Base-by-base conservation (phyloP, 176 grass and related monocot genomes). In the Lolium multiflorum region DNA sequence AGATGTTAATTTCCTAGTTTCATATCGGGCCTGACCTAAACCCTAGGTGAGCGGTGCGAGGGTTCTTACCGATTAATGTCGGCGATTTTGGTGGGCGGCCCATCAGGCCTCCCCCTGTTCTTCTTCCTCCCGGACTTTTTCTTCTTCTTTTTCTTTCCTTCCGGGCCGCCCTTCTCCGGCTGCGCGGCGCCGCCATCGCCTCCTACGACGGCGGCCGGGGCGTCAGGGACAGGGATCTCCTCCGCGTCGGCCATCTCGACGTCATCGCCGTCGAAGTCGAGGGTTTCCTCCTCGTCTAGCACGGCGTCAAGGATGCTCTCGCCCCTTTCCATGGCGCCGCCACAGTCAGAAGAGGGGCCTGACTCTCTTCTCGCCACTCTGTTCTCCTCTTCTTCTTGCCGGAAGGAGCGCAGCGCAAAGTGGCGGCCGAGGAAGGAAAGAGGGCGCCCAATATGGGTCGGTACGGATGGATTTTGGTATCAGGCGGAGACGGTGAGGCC, bases 171-270 rank as follows among this genome's bases (percentile, higher is more conserved):
- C 44, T 72, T 89, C 58, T 67, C 82, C 58, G n/a, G 68, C 58
- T 83, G 76, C 50, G 20, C 85, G 9, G 18, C 81, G 60, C 59
- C 62, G 8, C 70, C 52, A 5, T 31, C 68, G 26, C 39, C 49
- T 71, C 81, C 69, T 22, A 39, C 70, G 11, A 26, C 77, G 15
- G 62, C 74, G 25, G 18, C 2, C 1, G 5, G 54, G 15, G 24
- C 22, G 7, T 74, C 63, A 22, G 83, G 20, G 21, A 44, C 57
- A n/a, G 63, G 43, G 43, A 72, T 74, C 61, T 52, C 83, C 35
- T 41, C 87, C 46, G 83, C 92, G 11, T 94, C 94, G 11, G 89
- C 89, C 94, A 97, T 97, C 72, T 94, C 90, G 38, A 94, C 81
- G 64, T 97, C 94, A 24, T 89, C 83, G 24, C 67, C 87, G 8